A percentile compares a stretch with the other conserved stretches of the same genome.
Evolutionary conservation across 257 asterid species (phyloP).

Genomic region (Scutellaria barbata): DNA sequence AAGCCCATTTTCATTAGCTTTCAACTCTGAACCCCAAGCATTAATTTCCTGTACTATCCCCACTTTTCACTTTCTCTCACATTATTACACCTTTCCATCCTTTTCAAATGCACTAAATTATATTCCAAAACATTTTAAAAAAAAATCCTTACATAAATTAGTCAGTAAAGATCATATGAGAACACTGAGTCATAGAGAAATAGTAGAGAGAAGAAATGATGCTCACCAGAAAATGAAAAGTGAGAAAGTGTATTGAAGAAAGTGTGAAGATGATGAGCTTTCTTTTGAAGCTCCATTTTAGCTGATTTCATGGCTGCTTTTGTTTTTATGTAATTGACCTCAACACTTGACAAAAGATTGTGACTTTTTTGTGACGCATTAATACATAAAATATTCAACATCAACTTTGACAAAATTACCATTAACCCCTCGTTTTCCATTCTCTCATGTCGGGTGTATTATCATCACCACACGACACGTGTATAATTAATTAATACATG

Average conservation of each 20-base stretch:
- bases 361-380: conserved; percentile 36
- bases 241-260: background rate
- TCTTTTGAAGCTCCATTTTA: conserved; percentile 20
- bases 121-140: conserved; percentile 5
- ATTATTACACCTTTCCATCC: conserved; percentile 25
- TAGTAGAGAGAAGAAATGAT: conserved; percentile 20
- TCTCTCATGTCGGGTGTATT: background rate
- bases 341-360: conserved; percentile 38
- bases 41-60: conserved; percentile 39
- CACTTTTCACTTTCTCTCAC: conserved; percentile 26
- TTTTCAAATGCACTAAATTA: conserved; percentile 21
- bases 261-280: conserved; percentile 27
- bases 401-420: conserved; percentile 11
- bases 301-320: conserved; percentile 42
- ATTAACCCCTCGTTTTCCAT: conserved; percentile 18
- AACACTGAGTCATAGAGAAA: conserved; percentile 12
- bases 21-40: conserved; percentile 41
- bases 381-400: background rate
- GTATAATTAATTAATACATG: too few relatives aligned
- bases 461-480: too few relatives aligned
- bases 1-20: conserved; percentile 39
- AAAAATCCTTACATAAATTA: background rate
- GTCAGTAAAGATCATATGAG: background rate
- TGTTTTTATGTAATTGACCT: conserved; percentile 19
- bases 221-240: conserved; percentile 1